These are phyloP conservation scores for Paraphoma sp. DNA, from an alignment of 2,329 filamentous ascomycete species.

Conservation along the genomic window DNA sequence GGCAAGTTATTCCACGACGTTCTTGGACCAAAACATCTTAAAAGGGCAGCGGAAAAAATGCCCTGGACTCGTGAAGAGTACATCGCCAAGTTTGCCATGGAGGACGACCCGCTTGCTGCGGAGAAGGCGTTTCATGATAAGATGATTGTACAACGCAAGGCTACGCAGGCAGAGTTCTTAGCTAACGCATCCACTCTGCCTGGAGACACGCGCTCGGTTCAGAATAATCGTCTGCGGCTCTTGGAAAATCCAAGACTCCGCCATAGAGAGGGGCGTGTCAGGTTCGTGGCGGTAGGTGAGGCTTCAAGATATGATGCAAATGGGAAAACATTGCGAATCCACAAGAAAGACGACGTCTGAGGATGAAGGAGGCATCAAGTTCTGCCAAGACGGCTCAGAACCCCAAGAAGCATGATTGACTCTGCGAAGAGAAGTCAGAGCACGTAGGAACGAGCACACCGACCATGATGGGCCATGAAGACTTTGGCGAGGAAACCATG, in stretches of 20 bases:
- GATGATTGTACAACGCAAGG: no score
- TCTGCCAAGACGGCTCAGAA: no score
- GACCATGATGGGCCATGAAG: no score
- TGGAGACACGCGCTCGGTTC: neutral
- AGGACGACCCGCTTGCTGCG: constrained; percentile 2
- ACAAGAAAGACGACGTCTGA: neutral
- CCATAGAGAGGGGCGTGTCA: neutral
- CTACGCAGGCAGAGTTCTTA: no score
- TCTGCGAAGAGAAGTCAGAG: no score
- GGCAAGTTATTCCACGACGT: neutral
- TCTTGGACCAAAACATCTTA: neutral
- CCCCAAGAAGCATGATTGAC: no score
- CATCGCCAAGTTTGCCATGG: neutral
- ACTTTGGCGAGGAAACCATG: no score
- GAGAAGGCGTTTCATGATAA: neutral
- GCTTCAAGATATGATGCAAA: neutral
- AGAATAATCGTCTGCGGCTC: neutral
- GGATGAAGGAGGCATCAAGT: no score
- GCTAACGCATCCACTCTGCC: neutral
- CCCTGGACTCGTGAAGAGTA: neutral
- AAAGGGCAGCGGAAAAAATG: neutral
- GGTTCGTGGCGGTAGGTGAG: neutral
- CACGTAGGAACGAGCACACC: no score
- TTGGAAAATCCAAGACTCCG: neutral
- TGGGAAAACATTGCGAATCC: no score